These are phyloP conservation scores for Penicillium vulpinum DNA, from an alignment of 2,329 filamentous ascomycete genomes.

Conservation along the genomic window DNA sequence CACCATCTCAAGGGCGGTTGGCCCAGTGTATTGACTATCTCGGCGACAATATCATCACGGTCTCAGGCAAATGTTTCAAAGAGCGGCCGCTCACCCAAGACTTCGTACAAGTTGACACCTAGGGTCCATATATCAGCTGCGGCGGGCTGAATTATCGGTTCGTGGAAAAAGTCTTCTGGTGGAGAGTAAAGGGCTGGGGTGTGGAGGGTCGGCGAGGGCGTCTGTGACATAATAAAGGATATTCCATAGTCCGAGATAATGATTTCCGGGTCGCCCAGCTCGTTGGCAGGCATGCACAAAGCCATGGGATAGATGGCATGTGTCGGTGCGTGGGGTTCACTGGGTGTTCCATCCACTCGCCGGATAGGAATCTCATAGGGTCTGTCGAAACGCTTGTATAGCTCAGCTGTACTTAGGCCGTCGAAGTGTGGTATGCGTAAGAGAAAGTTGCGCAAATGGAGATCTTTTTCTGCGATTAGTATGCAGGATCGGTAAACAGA, in stretches of 20 bases:
- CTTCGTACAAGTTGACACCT: slow-evolving; percentile 22
- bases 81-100: slow-evolving; percentile 21
- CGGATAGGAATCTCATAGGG: slow-evolving; percentile 18
- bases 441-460: slow-evolving; percentile 19
- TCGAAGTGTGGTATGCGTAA: slow-evolving; percentile 16
- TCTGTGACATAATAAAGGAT: slow-evolving; percentile 21
- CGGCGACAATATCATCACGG: slow-evolving; percentile 21
- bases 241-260: slow-evolving; percentile 28
- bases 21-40: slow-evolving; percentile 26
- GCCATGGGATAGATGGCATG: slow-evolving; percentile 20
- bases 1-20: slow-evolving; percentile 19
- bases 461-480: slow-evolving; percentile 14
- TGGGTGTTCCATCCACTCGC: slow-evolving; percentile 22
- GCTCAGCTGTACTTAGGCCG: slow-evolving; percentile 14
- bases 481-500: neutral
- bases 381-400: slow-evolving; percentile 23
- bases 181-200: slow-evolving; percentile 23
- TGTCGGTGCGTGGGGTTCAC: slow-evolving; percentile 20
- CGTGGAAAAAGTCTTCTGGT: slow-evolving; percentile 19
- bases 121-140: slow-evolving; percentile 26
- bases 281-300: slow-evolving; percentile 22
- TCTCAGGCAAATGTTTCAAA: slow-evolving; percentile 26
- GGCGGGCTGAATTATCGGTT: slow-evolving; percentile 12
- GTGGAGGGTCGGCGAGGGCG: slow-evolving; percentile 20
- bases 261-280: slow-evolving; percentile 20